phyloP scores from a whole-genome alignment of 1,139 yeast genomes.

The Blastobotrys malaysiensis region DNA sequence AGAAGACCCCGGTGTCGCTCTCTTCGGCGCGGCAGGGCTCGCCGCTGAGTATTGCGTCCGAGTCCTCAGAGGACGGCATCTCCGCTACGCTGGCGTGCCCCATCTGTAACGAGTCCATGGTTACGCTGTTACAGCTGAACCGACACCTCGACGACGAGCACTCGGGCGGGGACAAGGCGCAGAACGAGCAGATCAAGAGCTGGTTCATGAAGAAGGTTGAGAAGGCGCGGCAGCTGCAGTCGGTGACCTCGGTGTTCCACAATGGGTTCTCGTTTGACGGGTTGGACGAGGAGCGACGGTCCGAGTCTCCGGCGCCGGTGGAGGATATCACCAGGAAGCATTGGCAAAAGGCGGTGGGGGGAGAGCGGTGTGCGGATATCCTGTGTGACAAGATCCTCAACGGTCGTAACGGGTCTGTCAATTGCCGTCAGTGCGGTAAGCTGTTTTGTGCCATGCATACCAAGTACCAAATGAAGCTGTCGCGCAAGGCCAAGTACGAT shows the following conservation, averaged over 20 bases:
- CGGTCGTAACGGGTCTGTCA: slow-evolving; percentile 29
- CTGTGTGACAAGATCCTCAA: slow-evolving; percentile 30
- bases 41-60: slow-evolving; percentile 3
- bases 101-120: slow-evolving; percentile 60
- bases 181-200: slow-evolving; percentile 36
- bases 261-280: slow-evolving; percentile 32
- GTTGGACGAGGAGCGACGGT: slow-evolving; percentile 25
- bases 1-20: background rate
- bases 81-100: slow-evolving; percentile 47
- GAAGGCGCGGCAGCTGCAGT: slow-evolving; percentile 27
- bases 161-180: slow-evolving; percentile 30
- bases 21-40: background rate
- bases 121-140: slow-evolving; percentile 53
- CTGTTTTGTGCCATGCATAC: slow-evolving; percentile 67
- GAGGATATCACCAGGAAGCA: slow-evolving; percentile 47
- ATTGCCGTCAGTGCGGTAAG: slow-evolving; percentile 55
- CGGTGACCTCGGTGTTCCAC: slow-evolving; percentile 28
- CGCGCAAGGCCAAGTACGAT: slow-evolving; percentile 43
- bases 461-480: slow-evolving; percentile 44
- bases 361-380: slow-evolving; percentile 30
- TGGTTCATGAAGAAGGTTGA: slow-evolving; percentile 36
- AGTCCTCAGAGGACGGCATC: slow-evolving; percentile 8
- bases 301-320: slow-evolving; percentile 19
- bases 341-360: slow-evolving; percentile 46
- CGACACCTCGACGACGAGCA: slow-evolving; percentile 71